Base-by-base conservation (phyloP, 371 early-diverging fungal genomes). In the Phascolomyces articulosus region DNA sequence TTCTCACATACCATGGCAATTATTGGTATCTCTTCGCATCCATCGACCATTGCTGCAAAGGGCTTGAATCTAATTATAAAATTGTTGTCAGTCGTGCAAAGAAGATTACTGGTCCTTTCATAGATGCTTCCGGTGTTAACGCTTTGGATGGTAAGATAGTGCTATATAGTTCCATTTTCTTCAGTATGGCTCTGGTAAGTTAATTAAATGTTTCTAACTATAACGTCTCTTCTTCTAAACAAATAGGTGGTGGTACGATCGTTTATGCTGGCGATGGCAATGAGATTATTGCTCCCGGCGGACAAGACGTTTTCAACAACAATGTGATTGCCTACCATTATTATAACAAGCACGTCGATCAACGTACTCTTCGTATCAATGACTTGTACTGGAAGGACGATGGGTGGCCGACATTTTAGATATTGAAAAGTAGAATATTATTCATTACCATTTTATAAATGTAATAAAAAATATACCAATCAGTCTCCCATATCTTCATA, bases 21-120 rank as follows among this genome's bases (percentile, higher is more conserved):
- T 59, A 59, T 40, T 59, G 40, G 21, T 59, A 59, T n/a, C 60
- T 59, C 47, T 59, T 59, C 13, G 41, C 47, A 44, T 59, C 60
- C 26, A 41, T 59, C 47, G 60, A 29, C 20, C 41, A 24, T 15
- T 59, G 60, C 47, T 59, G 60, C 20, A 26, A 41, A 11, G 60
- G 60, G 7, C 3, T 41, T 6, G 47, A 59, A 10, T 40, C 40
- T 24, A 59, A 34, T 15, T 59, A 59, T 23, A 40, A 29, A 13
- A 59, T 47, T 26, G n/a, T 29, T 3, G 34, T 40, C 24, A 29
- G 23, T n/a, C 60, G 60, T 27, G 23, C 60, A n/a, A 59, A 59
- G 20, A 44, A 28, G 7, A 59, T 59, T 26, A 27, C 60, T 15
- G 60, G 60, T 47, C 60, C 60, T 23, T 59, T 44, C 28, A 26